Base-by-base conservation (phyloP, 257 asterid genomes). In the Solanum pimpinellifolium region DNA sequence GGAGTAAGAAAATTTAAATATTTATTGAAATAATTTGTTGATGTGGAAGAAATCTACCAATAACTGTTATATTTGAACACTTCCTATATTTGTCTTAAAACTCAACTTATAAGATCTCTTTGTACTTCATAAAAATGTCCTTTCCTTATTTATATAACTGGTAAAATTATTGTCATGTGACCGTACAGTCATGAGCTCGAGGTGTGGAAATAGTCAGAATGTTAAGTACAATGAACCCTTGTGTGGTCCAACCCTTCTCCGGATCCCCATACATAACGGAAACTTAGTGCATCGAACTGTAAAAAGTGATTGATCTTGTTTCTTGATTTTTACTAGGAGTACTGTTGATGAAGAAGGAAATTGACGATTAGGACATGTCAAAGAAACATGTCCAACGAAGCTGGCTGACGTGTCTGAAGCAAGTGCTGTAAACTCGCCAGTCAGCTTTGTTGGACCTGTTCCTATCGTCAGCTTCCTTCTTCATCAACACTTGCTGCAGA, bases 231-330 rank as follows among this genome's bases (percentile, higher is more conserved):
- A 66, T 27, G 0, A 31, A 27, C 37, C 8, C 37, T 52, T 52
- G 33, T 60, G 29, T 68, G 0, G 9, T 13, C 5, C 11, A 15
- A 1, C 9, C 5, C 10, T 66, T 66, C 0, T 6, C 33, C 0
- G 47, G 0, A 42, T 41, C 35, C 1, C 35, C 20, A 25, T 1
- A 13, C 35, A 66, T 12, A 66, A 12, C 73, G 2, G 1, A 29
- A 66, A 0, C 35, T 66, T 66, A 66, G 35, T 25, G 73, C 0
- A 25, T 0, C 16, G 9, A 14, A 25, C 15, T 62, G 15, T 0
- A 3, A 2, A 56, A 56, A 2, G 62, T 52, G 62, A 52, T 52
- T 52, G n/a, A 52, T 1, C 16, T 73, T 20, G 1, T 44, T 44
- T 77, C 65, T 35, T 78, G 84, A 27, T 46, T 27, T 46, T 29